phyloP scores from a whole-genome alignment of 2,329 filamentous ascomycete genomes.

The Sporothrix inflata region DNA sequence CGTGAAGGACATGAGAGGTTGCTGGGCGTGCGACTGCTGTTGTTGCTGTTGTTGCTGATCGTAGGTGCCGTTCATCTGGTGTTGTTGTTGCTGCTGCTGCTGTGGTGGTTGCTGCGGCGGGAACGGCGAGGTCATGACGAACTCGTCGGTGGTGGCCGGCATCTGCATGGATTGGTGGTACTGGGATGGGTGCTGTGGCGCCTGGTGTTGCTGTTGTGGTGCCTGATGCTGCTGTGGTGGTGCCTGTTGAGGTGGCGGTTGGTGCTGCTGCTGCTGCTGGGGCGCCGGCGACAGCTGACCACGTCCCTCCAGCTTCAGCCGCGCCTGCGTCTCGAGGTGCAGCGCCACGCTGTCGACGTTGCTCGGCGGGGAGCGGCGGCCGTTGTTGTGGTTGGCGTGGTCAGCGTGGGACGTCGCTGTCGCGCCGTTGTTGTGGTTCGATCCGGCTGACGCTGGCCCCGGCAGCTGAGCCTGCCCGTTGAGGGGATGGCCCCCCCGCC shows the following conservation, averaged over 20 bases:
- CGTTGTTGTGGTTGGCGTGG: conserved; percentile 52
- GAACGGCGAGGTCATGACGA: background rate
- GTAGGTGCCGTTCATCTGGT: background rate
- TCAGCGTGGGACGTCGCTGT: conserved; percentile 38
- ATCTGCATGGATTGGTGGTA: background rate
- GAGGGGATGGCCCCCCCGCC: background rate
- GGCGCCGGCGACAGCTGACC: conserved; percentile 1
- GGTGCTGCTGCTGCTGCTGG: conserved; percentile 3
- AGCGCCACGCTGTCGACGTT: conserved; percentile 49
- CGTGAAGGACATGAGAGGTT: conserved; percentile 18
- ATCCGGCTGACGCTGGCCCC: background rate
- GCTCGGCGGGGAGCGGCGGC: conserved; percentile 45
- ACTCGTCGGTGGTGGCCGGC: background rate
- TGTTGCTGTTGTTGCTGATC: background rate
- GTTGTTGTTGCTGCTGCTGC: background rate
- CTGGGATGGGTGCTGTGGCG: background rate
- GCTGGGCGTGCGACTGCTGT: background rate
- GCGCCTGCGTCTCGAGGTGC: conserved; percentile 32
- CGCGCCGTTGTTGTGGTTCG: background rate
- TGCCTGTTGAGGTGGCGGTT: background rate
- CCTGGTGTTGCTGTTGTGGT: background rate
- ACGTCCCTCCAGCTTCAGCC: conserved; percentile 29
- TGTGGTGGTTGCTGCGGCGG: background rate
- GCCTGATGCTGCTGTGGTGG: background rate
- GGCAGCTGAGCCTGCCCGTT: background rate